Evolutionary conservation across 139 green algal species (phyloP).

Genomic region (Coccomyxa sp.): DNA sequence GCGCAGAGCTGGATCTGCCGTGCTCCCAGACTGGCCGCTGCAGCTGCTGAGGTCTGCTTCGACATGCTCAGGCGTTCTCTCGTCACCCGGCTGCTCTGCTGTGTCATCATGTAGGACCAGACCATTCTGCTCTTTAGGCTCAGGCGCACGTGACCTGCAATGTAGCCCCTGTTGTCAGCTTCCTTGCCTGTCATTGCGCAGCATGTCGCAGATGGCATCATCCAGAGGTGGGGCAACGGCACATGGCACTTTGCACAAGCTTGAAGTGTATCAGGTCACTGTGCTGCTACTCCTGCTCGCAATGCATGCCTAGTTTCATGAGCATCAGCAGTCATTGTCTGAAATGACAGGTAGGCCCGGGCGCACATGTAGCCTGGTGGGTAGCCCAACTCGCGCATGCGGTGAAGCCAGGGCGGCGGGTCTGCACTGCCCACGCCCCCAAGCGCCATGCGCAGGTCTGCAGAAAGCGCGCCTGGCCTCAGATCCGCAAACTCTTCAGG

Average conservation of each 20-base stretch:
- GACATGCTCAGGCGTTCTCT: neutral
- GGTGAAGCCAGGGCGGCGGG: conserved; percentile 38
- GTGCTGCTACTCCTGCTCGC: neutral
- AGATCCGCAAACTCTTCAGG: conserved; percentile 24
- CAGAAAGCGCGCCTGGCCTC: conserved; percentile 18
- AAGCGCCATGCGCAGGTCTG: conserved; percentile 20
- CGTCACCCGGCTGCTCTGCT: neutral
- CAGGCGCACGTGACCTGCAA: neutral
- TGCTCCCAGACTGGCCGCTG: no score
- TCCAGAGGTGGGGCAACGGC: neutral
- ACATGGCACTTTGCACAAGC: no score
- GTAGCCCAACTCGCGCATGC: conserved; percentile 36
- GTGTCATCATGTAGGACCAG: neutral
- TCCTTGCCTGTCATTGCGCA: neutral
- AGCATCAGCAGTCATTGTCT: neutral
- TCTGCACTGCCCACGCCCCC: conserved; percentile 19
- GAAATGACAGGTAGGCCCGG: neutral
- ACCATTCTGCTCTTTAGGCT: neutral
- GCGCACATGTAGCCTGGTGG: conserved; percentile 23
- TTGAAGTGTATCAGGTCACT: no score
- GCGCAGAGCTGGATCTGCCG: no score
- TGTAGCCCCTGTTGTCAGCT: neutral
- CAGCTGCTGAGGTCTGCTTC: no score
- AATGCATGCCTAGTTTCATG: neutral
- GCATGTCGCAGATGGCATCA: neutral